Evolutionary conservation across 768 basidiomycete species (phyloP).

Genomic region (Galerina sulciceps): DNA sequence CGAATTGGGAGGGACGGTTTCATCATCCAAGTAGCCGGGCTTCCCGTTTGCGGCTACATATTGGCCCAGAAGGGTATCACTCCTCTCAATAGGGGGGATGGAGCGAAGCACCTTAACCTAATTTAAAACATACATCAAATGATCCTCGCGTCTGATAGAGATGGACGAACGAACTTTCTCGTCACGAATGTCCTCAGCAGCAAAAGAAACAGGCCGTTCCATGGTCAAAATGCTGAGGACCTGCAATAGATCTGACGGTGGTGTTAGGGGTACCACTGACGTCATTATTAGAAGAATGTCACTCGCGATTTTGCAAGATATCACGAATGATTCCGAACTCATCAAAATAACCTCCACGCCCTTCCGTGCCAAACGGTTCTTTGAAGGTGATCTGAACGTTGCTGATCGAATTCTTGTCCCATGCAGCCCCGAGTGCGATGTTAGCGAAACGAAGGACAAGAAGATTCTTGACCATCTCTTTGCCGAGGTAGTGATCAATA

Average conservation of each 20-base stretch:
- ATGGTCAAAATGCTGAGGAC: slow-evolving; percentile 94
- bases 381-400: slow-evolving; percentile 99
- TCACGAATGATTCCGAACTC: slow-evolving; percentile 99
- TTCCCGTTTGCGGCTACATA: slow-evolving; percentile 89
- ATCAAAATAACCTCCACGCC: slow-evolving; percentile 99
- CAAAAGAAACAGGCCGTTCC: slow-evolving; percentile 98
- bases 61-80: slow-evolving; percentile 91
- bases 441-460: slow-evolving; percentile 97
- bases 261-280: slow-evolving; percentile 16
- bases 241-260: slow-evolving; percentile 81
- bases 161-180: slow-evolving; percentile 73
- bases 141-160: slow-evolving; percentile 4
- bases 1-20: slow-evolving; percentile 91
- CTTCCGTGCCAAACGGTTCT: slow-evolving; percentile 98
- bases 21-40: slow-evolving; percentile 99
- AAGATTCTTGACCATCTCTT: slow-evolving; percentile 99
- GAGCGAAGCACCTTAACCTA: slow-evolving; percentile 96
- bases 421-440: slow-evolving; percentile 82
- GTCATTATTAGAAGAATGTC: slow-evolving; percentile 8
- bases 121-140: slow-evolving; percentile 4
- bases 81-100: slow-evolving; percentile 78
- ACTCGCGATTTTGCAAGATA: slow-evolving; percentile 96
- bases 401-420: slow-evolving; percentile 96
- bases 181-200: slow-evolving; percentile 96
- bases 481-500: slow-evolving; percentile 99